phyloP scores from a whole-genome alignment of 1,139 yeast species.

The Magnusiomyces fungicola region DNA sequence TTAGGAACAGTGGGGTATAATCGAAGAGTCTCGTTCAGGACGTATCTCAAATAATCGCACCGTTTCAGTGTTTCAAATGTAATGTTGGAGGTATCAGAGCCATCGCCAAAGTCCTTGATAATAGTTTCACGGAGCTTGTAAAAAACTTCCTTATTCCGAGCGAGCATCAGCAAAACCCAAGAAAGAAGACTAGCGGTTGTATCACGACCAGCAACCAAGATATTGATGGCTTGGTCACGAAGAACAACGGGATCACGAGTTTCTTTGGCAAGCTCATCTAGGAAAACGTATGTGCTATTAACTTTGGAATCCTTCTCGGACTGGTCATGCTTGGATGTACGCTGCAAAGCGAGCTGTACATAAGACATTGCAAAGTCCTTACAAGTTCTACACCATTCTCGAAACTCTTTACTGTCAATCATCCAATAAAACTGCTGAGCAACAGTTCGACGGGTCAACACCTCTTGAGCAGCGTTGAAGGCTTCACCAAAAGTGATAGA shows the following conservation, averaged over 20 bases:
- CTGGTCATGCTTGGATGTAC: constrained; percentile 15
- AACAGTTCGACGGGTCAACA: constrained; percentile 35
- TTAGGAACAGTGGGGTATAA: constrained; percentile 51
- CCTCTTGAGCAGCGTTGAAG: constrained; percentile 39
- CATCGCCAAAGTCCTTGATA: constrained; percentile 24
- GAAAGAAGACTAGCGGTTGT: constrained; percentile 52
- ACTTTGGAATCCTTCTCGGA: constrained; percentile 18
- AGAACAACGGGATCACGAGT: constrained; percentile 44
- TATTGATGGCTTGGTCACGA: constrained; percentile 46
- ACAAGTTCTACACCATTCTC: constrained; percentile 22
- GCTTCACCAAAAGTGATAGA: constrained; percentile 38
- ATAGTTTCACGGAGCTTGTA: constrained; percentile 38
- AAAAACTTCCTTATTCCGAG: constrained; percentile 39
- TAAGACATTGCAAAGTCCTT: constrained; percentile 29
- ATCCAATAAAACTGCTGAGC: constrained; percentile 36
- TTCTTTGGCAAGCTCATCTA: constrained; percentile 45
- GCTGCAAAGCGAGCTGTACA: constrained; percentile 24
- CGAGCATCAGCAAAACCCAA: constrained; percentile 41
- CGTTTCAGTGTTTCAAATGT: constrained; percentile 46
- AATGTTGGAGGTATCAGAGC: constrained; percentile 15
- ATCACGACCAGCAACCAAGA: constrained; percentile 50
- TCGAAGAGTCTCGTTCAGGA: constrained; percentile 46
- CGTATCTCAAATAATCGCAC: constrained; percentile 42
- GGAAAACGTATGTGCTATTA: constrained; percentile 37
- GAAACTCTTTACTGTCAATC: constrained; percentile 29